Percentiles rank a stretch among this genome's conserved stretches.
Evolutionary conservation across 1,284 basidiomycete species (phyloP).

Genomic region (Ceratobasidium papillatum): DNA sequence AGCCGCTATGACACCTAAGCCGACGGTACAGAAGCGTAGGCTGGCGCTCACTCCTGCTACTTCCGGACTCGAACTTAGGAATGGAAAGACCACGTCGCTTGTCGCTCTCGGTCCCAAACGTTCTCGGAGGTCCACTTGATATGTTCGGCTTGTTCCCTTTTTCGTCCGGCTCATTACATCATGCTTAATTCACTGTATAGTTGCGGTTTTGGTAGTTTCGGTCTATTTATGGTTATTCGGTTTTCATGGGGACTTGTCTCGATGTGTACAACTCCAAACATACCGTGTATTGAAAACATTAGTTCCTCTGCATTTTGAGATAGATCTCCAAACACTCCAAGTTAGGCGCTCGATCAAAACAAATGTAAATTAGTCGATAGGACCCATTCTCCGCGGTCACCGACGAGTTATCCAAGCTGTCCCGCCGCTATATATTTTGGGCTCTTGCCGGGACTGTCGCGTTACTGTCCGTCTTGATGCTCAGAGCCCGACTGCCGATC

Average conservation of each 20-base stretch:
- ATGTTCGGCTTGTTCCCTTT: background rate
- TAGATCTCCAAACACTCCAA: background rate
- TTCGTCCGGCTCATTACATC: background rate
- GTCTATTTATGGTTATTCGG: background rate
- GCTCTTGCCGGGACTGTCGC: slow-evolving; percentile 6
- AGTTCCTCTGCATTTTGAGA: background rate
- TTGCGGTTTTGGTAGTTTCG: background rate
- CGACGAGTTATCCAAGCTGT: slow-evolving; percentile 17
- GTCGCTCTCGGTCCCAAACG: slow-evolving; percentile 30
- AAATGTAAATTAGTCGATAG: background rate
- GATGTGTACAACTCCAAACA: background rate
- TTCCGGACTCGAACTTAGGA: slow-evolving; percentile 26
- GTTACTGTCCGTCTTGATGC: slow-evolving; percentile 20
- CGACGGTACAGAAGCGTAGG: slow-evolving; percentile 36
- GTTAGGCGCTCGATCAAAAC: background rate
- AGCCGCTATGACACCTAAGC: background rate
- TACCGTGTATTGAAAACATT: slow-evolving; percentile 5
- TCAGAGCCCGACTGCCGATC: slow-evolving; percentile 29
- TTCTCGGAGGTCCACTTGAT: slow-evolving; percentile 6
- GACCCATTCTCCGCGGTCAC: background rate
- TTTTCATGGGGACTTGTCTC: background rate
- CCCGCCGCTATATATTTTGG: background rate
- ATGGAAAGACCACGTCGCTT: slow-evolving; percentile 21
- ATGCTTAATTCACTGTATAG: slow-evolving; percentile 16
- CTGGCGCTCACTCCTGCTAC: background rate